Conservation (phyloP, 345 rosid species). For the Erucastrum elatum region DNA sequence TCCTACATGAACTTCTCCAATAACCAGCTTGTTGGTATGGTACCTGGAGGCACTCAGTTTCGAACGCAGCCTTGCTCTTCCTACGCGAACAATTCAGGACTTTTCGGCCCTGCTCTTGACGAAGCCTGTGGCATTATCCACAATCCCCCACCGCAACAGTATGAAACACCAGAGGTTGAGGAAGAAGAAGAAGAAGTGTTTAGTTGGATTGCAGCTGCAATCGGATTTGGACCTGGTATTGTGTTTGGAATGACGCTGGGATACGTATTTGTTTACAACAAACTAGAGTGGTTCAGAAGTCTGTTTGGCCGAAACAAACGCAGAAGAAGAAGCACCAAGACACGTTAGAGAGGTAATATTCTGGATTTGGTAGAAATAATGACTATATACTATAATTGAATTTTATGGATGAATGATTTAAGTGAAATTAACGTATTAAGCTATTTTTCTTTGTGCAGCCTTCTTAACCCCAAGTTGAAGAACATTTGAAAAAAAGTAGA, state of each 20-base stretch:
- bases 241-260: background rate
- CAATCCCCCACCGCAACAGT: background rate
- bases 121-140: background rate
- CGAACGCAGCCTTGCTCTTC: background rate
- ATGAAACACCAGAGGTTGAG: background rate
- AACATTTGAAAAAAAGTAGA: background rate
- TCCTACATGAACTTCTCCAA: background rate
- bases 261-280: background rate
- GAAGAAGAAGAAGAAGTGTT: background rate
- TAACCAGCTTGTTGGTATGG: background rate
- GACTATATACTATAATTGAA: background rate
- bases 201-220: conserved; percentile 1
- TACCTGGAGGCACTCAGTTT: background rate
- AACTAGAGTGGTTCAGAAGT: background rate
- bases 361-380: background rate
- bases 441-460: background rate
- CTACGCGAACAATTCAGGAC: background rate
- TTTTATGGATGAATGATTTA: background rate
- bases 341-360: background rate
- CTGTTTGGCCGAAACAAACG: background rate
- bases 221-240: background rate
- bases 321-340: background rate
- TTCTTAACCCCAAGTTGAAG: background rate
- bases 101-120: background rate
- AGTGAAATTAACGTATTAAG: background rate